Evolutionary conservation across 2,329 filamentous ascomycete genomes (phyloP), one percentile per base, ranked within the genome.

Genomic region (Calonectria henricotiae): DNA sequence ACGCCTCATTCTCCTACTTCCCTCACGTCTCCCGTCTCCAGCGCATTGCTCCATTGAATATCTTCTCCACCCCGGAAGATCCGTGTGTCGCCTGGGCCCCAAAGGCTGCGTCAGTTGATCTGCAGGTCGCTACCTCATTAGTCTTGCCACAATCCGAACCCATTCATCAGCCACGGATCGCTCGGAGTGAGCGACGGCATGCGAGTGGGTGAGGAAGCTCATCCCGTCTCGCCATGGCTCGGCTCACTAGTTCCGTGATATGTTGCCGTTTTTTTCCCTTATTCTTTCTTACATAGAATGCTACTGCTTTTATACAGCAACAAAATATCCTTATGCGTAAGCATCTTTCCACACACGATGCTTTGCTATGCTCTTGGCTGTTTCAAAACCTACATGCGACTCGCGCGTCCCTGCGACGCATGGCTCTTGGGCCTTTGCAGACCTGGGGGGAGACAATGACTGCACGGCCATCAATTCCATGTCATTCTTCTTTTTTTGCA

Each of bases 131-230:
- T 30, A 17, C 25, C 55, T 43, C 44, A 47, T 43, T 67, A 65
- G 67, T 51, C 62, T 67, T 66, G 68, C 62, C 68, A 44, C 60
- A 63, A 58, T 46, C 65, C 63, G 39, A 71, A 65, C 67, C 61
- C 23, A 41, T 30, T 39, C 41, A 27, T 47, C 58, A 32, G 58
- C 67, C 71, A 75, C 75, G 74, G 73, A 67, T 75, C 68, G 63
- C 67, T 77, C 75, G 75, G 75, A 67, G 74, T 70, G 68, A 32
- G 68, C 72, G 65, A 76, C 35, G 68, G 71, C 69, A 77, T 74
- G 75, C 65, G 37, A 27, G 51, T 55, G 51, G 39, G 37, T 20
- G 55, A 44, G 37, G 17, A 32, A 44, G 39, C 37, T 32, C 37
- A 30, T 44, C 55, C 39, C 55, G 55, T 61, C 55, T 58, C 25